Percentiles rank a stretch among this genome's conserved stretches.
These are phyloP conservation scores for Pythium utonaiense DNA, from an alignment of 352 stramenopile genomes.

Conservation along the genomic window DNA sequence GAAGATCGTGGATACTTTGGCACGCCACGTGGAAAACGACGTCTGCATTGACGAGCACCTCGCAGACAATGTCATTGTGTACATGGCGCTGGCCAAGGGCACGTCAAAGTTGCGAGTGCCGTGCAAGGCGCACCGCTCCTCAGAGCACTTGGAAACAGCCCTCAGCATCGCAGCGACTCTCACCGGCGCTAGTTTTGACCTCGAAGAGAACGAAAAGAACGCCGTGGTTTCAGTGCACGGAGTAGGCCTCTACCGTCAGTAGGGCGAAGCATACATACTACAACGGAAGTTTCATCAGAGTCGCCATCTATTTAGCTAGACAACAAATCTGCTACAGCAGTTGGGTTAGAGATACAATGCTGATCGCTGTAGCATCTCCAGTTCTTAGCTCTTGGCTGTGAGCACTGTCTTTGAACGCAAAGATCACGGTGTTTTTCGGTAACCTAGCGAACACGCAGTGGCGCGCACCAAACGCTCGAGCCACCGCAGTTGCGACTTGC, in stretches of 20 bases:
- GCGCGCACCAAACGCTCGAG: background rate
- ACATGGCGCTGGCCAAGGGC: constrained; percentile 57
- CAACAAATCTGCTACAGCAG: no score
- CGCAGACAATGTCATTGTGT: constrained; percentile 65
- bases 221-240: constrained; percentile 47
- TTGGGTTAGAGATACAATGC: background rate
- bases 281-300: no score
- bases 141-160: constrained; percentile 55
- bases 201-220: constrained; percentile 38
- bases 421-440: constrained; percentile 11
- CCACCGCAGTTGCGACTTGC: constrained; percentile 14
- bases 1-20: constrained; percentile 23
- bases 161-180: constrained; percentile 37
- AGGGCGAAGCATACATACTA: no score
- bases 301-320: no score
- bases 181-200: constrained; percentile 33
- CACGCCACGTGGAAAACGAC: constrained; percentile 32
- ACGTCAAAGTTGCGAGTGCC: constrained; percentile 53
- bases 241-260: constrained; percentile 22
- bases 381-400: background rate
- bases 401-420: background rate
- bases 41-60: constrained; percentile 72
- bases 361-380: background rate
- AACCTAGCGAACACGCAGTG: background rate
- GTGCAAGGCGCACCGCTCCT: constrained; percentile 34